Conservation (phyloP, 225 moss, liverwort and hornwort genomes). For the Climacium dendroides region DNA sequence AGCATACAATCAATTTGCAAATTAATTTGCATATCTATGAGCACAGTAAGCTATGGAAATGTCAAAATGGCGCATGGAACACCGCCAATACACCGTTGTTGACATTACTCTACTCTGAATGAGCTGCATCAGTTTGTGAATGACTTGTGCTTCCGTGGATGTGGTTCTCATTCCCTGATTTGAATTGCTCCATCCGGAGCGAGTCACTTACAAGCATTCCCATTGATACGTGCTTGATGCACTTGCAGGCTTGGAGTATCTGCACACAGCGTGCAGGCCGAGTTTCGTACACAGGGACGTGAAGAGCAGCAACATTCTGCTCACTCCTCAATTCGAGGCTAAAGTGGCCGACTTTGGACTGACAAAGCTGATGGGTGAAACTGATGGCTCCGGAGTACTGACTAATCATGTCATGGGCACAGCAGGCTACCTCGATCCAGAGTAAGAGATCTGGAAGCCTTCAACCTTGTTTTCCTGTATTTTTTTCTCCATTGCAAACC, state of each 20-base stretch:
- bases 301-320: constrained; percentile 51
- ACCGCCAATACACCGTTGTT: neutral
- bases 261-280: constrained; percentile 35
- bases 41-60: neutral
- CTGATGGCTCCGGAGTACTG: neutral
- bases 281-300: constrained; percentile 50
- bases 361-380: constrained; percentile 16
- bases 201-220: neutral
- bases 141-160: neutral
- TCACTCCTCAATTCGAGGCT: constrained; percentile 1
- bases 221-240: neutral
- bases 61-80: neutral
- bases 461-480: too few relatives aligned
- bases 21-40: neutral
- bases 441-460: neutral
- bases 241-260: constrained; percentile 39
- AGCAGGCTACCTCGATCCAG: neutral
- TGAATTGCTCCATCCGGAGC: neutral
- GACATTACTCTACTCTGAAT: neutral
- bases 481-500: too few relatives aligned
- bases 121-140: neutral
- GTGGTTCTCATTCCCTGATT: too few relatives aligned
- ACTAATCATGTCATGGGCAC: neutral
- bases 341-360: constrained; percentile 57
- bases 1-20: neutral